A percentile compares a stretch with the other conserved stretches of the same genome.
These are phyloP conservation scores for Fomes fomentarius DNA, from an alignment of 1,284 basidiomycete genomes.

Conservation along the genomic window DNA sequence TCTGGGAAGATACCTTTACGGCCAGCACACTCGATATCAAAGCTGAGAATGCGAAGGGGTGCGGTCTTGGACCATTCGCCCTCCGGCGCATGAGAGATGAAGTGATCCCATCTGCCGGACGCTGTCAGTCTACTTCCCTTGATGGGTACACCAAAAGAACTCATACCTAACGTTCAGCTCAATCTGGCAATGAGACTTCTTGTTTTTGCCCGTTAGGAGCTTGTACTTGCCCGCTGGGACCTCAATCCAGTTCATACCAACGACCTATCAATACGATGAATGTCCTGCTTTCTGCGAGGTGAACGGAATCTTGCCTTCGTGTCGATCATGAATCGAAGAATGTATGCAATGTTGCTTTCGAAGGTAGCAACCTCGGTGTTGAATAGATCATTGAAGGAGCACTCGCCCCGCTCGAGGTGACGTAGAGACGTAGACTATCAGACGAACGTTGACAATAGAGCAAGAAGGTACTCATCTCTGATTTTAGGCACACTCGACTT, in stretches of 20 bases:
- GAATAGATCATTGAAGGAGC: constrained; percentile 74
- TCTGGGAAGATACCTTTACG: constrained; percentile 96
- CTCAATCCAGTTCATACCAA: constrained; percentile 99
- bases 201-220: constrained; percentile 56
- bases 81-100: constrained; percentile 89
- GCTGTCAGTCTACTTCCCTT: not conserved
- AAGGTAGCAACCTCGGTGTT: constrained; percentile 65
- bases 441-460: not conserved
- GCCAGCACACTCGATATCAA: constrained; percentile 97
- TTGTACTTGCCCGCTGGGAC: constrained; percentile 81
- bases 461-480: constrained; percentile 74
- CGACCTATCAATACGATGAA: constrained; percentile 57
- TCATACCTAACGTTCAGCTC: constrained; percentile 78
- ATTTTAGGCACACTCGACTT: constrained; percentile 83
- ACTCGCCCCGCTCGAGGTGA: constrained; percentile 85
- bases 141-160: not conserved
- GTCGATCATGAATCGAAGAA: constrained; percentile 95
- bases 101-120: constrained; percentile 69
- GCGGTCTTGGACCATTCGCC: constrained; percentile 90
- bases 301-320: constrained; percentile 62
- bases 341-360: constrained; percentile 92
- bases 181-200: constrained; percentile 84
- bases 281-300: not conserved
- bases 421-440: constrained; percentile 52
- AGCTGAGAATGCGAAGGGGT: constrained; percentile 89